Conservation (phyloP, 2,329 filamentous ascomycete species). For the Balansia obtecta region DNA sequence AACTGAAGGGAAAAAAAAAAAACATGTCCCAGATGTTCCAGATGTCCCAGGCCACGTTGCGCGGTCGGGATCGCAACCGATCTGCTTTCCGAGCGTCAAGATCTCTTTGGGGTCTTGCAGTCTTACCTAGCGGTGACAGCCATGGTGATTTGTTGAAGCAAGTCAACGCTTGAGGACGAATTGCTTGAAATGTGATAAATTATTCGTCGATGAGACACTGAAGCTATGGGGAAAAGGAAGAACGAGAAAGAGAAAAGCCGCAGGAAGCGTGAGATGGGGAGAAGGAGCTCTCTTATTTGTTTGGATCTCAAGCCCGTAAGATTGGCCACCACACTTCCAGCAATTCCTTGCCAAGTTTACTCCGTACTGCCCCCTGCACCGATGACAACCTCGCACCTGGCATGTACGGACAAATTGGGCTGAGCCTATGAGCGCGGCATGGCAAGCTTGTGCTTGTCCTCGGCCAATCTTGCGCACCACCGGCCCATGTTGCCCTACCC, state of each 20-base stretch:
- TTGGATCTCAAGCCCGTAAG: background rate
- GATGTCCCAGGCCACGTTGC: background rate
- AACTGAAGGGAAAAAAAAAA: no score
- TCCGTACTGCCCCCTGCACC: background rate
- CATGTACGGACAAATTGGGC: background rate
- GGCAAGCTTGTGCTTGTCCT: background rate
- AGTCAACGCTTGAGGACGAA: background rate
- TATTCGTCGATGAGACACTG: background rate
- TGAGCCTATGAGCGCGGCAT: background rate
- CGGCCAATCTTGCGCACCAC: constrained; percentile 4
- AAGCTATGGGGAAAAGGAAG: background rate
- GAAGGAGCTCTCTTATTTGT: constrained; percentile 1
- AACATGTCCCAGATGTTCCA: no score
- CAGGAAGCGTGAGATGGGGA: background rate
- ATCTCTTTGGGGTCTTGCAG: constrained; percentile 10
- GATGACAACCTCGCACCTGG: background rate
- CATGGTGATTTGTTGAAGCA: constrained; percentile 29
- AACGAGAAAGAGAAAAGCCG: background rate
- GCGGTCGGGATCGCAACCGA: background rate
- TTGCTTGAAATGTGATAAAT: background rate
- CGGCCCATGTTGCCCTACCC: constrained; percentile 13
- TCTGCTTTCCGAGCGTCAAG: background rate
- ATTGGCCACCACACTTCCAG: background rate
- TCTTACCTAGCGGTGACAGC: constrained; percentile 47
- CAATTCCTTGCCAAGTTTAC: background rate